Conservation (phyloP, 495 filamentous ascomycete species). For the Neurospora sp. region DNA sequence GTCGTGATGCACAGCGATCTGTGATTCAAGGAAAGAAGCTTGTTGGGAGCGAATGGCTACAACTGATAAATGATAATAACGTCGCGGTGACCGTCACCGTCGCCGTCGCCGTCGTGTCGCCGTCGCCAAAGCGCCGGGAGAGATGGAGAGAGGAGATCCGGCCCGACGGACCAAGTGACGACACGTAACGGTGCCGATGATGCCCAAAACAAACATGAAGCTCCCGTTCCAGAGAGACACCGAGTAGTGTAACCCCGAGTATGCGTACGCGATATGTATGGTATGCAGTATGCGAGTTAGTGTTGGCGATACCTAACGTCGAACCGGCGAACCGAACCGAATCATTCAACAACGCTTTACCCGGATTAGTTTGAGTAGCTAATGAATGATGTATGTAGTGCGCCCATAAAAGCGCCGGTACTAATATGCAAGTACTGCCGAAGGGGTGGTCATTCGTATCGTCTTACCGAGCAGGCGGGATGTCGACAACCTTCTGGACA, state of each 20-base stretch:
- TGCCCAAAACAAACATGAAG: not conserved
- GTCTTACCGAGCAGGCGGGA: not conserved
- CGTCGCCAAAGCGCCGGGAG: not conserved
- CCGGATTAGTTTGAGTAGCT: not conserved
- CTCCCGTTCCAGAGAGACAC: not conserved
- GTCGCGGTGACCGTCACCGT: not conserved
- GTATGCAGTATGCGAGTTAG: not conserved
- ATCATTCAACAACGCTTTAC: not conserved
- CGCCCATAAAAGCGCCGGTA: not conserved
- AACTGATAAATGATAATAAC: not conserved
- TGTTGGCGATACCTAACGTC: not conserved
- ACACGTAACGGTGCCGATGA: not conserved
- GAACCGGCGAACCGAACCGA: not conserved
- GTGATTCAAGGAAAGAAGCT: not conserved
- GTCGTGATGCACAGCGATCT: not conserved
- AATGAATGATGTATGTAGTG: not conserved
- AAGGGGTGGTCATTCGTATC: not conserved
- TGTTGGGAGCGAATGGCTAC: not conserved
- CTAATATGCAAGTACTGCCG: not conserved
- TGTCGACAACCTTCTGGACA: not conserved
- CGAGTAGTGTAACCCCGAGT: not conserved
- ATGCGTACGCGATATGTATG: not conserved
- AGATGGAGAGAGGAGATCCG: not conserved
- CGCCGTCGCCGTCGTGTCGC: not conserved
- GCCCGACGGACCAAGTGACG: not conserved